These are phyloP conservation scores for Ocimum tenuiflorum DNA, from an alignment of 257 asterid genomes.

Conservation along the genomic window DNA sequence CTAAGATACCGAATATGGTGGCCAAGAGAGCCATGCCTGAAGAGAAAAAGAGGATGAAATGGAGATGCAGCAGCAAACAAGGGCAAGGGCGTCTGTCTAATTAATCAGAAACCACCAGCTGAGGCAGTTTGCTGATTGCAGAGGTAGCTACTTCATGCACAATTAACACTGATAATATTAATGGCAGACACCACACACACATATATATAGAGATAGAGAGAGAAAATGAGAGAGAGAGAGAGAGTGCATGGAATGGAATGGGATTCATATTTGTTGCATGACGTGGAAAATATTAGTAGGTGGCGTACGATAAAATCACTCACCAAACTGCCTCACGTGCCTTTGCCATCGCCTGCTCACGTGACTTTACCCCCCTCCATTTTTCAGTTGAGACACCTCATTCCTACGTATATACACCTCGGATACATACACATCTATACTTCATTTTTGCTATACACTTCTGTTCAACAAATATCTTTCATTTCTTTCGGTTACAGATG, in stretches of 20 bases:
- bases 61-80: too few relatives aligned
- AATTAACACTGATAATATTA: too few relatives aligned
- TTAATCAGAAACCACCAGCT: conserved; percentile 6
- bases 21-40: conserved; percentile 34
- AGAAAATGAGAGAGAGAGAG: background rate
- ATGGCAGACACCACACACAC: too few relatives aligned
- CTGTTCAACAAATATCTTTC: too few relatives aligned
- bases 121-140: conserved; percentile 4
- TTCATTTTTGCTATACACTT: too few relatives aligned
- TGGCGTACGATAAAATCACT: conserved; percentile 46
- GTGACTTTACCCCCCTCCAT: conserved; percentile 3
- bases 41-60: too few relatives aligned
- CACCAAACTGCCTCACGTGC: conserved; percentile 42
- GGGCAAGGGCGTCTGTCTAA: too few relatives aligned
- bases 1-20: conserved; percentile 41
- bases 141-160: conserved; percentile 14
- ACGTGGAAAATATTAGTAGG: conserved; percentile 39
- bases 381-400: background rate
- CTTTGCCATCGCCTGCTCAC: conserved; percentile 23
- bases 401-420: too few relatives aligned
- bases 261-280: conserved; percentile 40
- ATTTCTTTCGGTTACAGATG: too few relatives aligned
- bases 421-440: too few relatives aligned
- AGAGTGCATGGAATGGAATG: background rate
- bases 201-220: background rate